Conservation (phyloP, 2,329 filamentous ascomycete genomes). For the Cercospora janseana region DNA sequence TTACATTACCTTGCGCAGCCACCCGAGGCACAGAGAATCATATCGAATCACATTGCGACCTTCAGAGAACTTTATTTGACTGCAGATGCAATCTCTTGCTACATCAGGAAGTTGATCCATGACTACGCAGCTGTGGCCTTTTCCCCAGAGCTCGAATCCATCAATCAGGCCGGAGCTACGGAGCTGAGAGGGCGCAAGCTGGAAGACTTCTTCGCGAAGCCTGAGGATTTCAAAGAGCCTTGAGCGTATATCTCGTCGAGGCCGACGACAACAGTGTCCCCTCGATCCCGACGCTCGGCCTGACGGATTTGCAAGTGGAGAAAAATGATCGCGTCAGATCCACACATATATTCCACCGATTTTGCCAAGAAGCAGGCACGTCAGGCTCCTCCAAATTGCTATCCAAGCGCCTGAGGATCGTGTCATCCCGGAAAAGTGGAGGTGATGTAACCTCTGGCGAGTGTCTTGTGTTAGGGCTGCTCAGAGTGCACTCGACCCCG, state of each 20-base stretch:
- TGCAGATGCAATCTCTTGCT: conserved; percentile 30
- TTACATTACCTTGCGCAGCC: conserved; percentile 21
- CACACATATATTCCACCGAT: too few relatives aligned
- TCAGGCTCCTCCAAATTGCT: too few relatives aligned
- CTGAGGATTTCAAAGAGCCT: conserved; percentile 7
- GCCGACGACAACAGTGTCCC: too few relatives aligned
- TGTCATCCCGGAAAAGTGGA: too few relatives aligned
- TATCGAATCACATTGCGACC: conserved; percentile 26
- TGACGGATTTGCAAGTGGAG: too few relatives aligned
- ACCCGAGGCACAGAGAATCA: conserved; percentile 25
- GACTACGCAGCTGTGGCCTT: conserved; percentile 18
- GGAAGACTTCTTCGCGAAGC: not conserved
- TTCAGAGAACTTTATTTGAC: conserved; percentile 35
- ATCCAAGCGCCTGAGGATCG: too few relatives aligned
- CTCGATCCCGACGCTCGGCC: too few relatives aligned
- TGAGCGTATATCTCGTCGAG: not conserved
- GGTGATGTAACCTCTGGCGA: too few relatives aligned
- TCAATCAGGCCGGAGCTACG: not conserved
- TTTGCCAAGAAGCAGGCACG: too few relatives aligned
- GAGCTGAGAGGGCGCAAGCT: not conserved
- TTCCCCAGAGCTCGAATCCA: not conserved
- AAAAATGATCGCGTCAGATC: too few relatives aligned
- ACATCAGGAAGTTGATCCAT: conserved; percentile 21
- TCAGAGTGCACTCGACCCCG: too few relatives aligned
- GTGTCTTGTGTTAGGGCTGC: too few relatives aligned